Evolutionary conservation across 23 red algal species (phyloP), one percentile per base, ranked within the genome.

Genomic region (Gracilariopsis chorda): DNA sequence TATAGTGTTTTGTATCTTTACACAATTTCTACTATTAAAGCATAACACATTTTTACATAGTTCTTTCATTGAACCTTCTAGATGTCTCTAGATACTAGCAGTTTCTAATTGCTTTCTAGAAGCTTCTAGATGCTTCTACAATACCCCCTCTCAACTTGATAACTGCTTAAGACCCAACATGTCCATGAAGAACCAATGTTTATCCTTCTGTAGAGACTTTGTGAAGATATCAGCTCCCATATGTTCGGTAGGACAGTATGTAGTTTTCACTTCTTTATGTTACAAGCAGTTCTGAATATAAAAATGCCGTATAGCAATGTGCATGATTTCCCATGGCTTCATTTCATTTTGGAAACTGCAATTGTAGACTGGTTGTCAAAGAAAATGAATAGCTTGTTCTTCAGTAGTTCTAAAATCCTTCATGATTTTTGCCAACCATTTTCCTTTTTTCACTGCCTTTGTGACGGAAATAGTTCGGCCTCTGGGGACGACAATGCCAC

Each of bases 271-370:
- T 41, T 39, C 63, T 40, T n/a, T 37, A 11, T 70, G 39, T 70
- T 70, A 33, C 63, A 70, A 11, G 24, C 34, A 70, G 36, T 86
- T 60, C 30, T 70, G 53, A 70, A 70, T 70, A 86, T 24, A 55
- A 17, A 86, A 49, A 52, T 61, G 27, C 28, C 40, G 9, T 63
- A 70, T 25, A 12, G 51, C 43, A 32, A 86, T 86, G 8, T 86
- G 16, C 34, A 69, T 86, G 36, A 41, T 16, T 70, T 70, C 27
- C 33, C 63, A 34, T 70, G 63, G 4, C 63, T 1, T 70, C 34
- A 13, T 70, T 70, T 20, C 35, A 41, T 70, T 70, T 70, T 41
- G 1, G 63, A 70, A 1, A 70, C 23, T 21, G 34, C 30, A 70
- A 70, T 70, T 70, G 30, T 70, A 7, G 34, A 70, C 29, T 70